Base-by-base conservation (phyloP, 768 basidiomycete species). In the Pulveroboletus sp. region DNA sequence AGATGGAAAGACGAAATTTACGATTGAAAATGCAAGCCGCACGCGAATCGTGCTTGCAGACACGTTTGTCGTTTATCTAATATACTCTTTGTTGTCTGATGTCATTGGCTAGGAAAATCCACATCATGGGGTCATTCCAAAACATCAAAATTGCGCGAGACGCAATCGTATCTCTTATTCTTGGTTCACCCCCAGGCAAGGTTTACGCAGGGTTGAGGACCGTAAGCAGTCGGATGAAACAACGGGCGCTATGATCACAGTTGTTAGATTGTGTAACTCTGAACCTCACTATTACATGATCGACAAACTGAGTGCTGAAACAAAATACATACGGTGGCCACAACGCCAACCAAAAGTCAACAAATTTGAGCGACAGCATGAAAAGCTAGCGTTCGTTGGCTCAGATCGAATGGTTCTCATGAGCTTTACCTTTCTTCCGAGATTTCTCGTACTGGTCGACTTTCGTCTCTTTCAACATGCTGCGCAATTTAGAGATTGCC, bases 21-120 rank as follows among this genome's bases (percentile, higher is more conserved):
- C 94, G 2, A 98, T 99, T 47, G 96, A 99, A 74, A 99, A 98
- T 61, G 81, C 93, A 3, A 94, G 86, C 58, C 80, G 95, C 49
- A 99, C 96, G 23, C 86, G 96, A n/a, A 97, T 99, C 49, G 91
- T 99, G 39, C 82, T 99, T 35, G 96, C 96, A 11, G 96, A 99
- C 65, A 93, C 93, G 94, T 94, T 63, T 47, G 89, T 80, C 17
- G 13, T 14, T 22, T 47, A 19, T 47, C 22, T 36, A 9, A 23
- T 19, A 9, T 23, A 9, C 26, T 26, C 36, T 5, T 45, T 16
- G 14, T 42, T 43, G 53, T 44, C 39, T 60, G 17, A 63, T 31
- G 17, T 17, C 24, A 17, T 54, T 19, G 53, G 54, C 6, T 61
- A 96, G 94, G 24, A 94, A 96, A 80, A 96, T 99, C 32, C 94